A percentile compares a stretch with the other conserved stretches of the same genome.
Conservation (phyloP, 495 filamentous ascomycete species). For the Hyphodiscus hymeniophilus region DNA sequence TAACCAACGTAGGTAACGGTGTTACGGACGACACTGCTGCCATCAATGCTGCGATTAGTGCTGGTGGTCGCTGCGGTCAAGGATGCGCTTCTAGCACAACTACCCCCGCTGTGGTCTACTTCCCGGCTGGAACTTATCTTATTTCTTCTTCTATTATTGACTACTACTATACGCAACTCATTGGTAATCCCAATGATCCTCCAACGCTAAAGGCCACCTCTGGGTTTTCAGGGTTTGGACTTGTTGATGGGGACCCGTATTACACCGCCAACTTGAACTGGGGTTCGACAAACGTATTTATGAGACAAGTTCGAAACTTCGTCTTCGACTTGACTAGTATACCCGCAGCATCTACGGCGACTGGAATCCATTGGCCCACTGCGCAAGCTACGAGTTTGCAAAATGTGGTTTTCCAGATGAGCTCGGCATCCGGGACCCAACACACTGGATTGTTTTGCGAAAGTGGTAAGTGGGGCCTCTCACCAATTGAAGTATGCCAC, state of each 20-base stretch:
- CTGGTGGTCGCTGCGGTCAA: conserved; percentile 66
- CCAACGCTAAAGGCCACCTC: conserved; percentile 72
- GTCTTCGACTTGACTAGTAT: conserved; percentile 74
- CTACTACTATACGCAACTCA: conserved; percentile 57
- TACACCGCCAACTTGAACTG: conserved; percentile 42
- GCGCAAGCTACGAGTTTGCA: conserved; percentile 89
- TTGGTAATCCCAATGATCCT: conserved; percentile 35
- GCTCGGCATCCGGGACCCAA: conserved; percentile 52
- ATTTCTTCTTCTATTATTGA: conserved; percentile 50
- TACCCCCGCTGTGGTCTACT: conserved; percentile 49
- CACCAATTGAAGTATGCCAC: conserved; percentile 32
- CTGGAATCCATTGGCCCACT: conserved; percentile 94
- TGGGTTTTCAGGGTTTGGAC: conserved; percentile 71
- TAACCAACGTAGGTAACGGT: conserved; percentile 12
- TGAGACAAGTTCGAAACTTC: conserved; percentile 91
- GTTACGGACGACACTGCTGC: conserved; percentile 71
- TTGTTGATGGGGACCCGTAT: conserved; percentile 89
- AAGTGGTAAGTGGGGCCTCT: conserved; percentile 40
- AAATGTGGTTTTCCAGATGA: conserved; percentile 88
- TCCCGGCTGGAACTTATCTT: conserved; percentile 55
- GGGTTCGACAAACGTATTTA: conserved; percentile 98
- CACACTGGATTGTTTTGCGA: conserved; percentile 57
- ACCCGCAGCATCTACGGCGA: conserved; percentile 50
- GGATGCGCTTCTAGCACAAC: conserved; percentile 74
- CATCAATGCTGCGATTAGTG: conserved; percentile 75